Evolutionary conservation across 2,329 filamentous ascomycete species (phyloP), one percentile per base, ranked within the genome.

Genomic region (Alternaria angustiovoidea): DNA sequence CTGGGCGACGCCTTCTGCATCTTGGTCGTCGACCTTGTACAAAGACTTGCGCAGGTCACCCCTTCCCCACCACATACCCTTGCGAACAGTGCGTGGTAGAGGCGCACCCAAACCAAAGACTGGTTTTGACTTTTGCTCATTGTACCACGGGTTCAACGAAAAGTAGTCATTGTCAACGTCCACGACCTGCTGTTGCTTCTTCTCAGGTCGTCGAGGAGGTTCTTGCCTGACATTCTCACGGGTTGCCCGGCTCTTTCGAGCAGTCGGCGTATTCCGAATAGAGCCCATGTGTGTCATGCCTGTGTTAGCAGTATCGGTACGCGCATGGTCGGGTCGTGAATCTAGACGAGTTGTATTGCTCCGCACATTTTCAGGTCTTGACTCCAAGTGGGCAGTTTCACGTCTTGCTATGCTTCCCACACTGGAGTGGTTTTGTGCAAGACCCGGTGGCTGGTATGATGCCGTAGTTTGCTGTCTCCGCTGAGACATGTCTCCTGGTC

Each of bases 31-130:
- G 4, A 68, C 52, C 20, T 67, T 63, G 18, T 70, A 61, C 42
- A 67, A n/a, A 14, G 42, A 81, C 79, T 75, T 80, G 71, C 64
- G 83, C 78, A 36, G 81, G 62, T 67, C 84, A 74, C 66, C 80
- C 74, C 42, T 80, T 76, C 66, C 82, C 76, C 77, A 70, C 59
- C 66, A 67, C 84, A 86, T 86, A 11, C 84, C 84, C 20, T 81
- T 77, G 38, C 85, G 79, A 53, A 86, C 78, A 0, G 86, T 84
- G 62, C 83, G 83, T 32, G 85, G 84, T 26, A 86, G 69, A 7
- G 85, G 84, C 64, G 85, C 84, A 4, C 83, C 84, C 52, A 86
- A 70, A 71, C 83, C 81, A 81, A 85, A 87, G 47, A 87, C 81
- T 1, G 85, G 84, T 56, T 83, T 81, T 16, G 84, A 82, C 7